A percentile compares a stretch with the other conserved stretches of the same genome.
Conservation (phyloP, 2,329 filamentous ascomycete genomes). For the Fusarium avenaceum region DNA sequence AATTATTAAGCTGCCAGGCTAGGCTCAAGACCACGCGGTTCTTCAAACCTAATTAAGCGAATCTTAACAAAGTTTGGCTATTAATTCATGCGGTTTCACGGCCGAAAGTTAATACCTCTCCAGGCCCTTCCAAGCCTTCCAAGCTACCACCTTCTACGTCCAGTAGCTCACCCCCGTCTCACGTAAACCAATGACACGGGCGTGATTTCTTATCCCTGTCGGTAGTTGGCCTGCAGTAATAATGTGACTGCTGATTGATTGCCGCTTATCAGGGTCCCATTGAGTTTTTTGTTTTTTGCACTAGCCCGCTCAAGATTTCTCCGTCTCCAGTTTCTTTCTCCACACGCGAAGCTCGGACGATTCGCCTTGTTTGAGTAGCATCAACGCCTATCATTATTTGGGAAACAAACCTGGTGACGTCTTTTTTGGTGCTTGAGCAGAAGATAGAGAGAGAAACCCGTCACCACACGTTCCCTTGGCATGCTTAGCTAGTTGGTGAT, state of each 20-base stretch:
- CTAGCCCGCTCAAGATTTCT: slow-evolving; percentile 11
- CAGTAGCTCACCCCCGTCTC: background rate
- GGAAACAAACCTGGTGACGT: background rate
- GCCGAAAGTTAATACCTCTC: slow-evolving; percentile 13
- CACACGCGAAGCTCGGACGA: slow-evolving; percentile 18
- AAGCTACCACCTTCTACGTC: slow-evolving; percentile 35
- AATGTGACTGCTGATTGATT: slow-evolving; percentile 5
- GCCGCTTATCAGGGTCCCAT: slow-evolving; percentile 31
- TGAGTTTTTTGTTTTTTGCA: too few relatives aligned
- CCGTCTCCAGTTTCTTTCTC: slow-evolving; percentile 24
- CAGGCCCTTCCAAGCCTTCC: background rate
- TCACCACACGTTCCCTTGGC: background rate
- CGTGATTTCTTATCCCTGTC: slow-evolving; percentile 36
- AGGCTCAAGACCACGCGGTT: background rate
- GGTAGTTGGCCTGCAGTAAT: slow-evolving; percentile 30
- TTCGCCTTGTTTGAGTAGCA: slow-evolving; percentile 32
- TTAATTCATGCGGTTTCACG: background rate
- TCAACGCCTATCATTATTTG: slow-evolving; percentile 39
- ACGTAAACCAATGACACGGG: slow-evolving; percentile 30
- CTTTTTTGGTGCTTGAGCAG: slow-evolving; percentile 10
- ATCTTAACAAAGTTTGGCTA: background rate
- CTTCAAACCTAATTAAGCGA: background rate
- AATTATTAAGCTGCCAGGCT: background rate
- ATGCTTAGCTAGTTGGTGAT: slow-evolving; percentile 10
- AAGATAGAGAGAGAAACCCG: slow-evolving; percentile 8